Conservation (phyloP, 2,329 filamentous ascomycete genomes). For the Fusarium cicatricum region DNA sequence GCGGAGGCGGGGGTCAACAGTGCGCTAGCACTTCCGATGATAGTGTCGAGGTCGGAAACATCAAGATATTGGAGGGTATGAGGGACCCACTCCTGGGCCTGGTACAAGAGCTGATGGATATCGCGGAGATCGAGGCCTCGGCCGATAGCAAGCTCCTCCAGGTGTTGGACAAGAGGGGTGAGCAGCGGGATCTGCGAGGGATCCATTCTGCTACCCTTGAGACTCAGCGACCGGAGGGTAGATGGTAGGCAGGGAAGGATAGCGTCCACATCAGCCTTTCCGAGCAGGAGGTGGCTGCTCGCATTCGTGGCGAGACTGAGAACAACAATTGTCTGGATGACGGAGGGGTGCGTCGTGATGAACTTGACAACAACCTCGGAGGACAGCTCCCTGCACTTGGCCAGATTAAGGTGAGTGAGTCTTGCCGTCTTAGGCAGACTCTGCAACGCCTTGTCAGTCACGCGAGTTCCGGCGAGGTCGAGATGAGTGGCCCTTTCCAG, state of each 20-base stretch:
- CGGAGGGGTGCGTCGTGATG: constrained; percentile 74
- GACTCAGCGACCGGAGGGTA: constrained; percentile 75
- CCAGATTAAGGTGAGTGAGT: constrained; percentile 80
- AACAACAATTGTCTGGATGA: constrained; percentile 69
- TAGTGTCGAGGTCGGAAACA: constrained; percentile 68
- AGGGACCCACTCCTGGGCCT: constrained; percentile 54
- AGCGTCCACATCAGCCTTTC: constrained; percentile 68
- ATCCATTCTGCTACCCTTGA: constrained; percentile 78
- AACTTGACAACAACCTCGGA: constrained; percentile 75
- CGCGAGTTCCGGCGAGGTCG: constrained; percentile 79
- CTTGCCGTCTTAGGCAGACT: constrained; percentile 75
- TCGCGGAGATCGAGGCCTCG: constrained; percentile 72
- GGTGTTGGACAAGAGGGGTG: constrained; percentile 68
- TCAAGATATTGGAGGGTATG: constrained; percentile 78
- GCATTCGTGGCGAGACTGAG: constrained; percentile 78
- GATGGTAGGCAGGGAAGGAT: constrained; percentile 72
- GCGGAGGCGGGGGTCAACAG: constrained; percentile 67
- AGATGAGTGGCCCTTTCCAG: constrained; percentile 76
- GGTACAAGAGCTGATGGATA: constrained; percentile 70
- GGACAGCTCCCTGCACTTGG: constrained; percentile 76
- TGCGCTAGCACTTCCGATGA: constrained; percentile 66
- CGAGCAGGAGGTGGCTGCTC: constrained; percentile 75
- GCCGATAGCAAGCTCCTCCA: constrained; percentile 80
- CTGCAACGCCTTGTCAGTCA: constrained; percentile 75
- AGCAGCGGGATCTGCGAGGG: constrained; percentile 70